These are phyloP conservation scores for Hymenoscyphus fructigenus DNA, from an alignment of 2,329 filamentous ascomycete genomes.

Conservation along the genomic window DNA sequence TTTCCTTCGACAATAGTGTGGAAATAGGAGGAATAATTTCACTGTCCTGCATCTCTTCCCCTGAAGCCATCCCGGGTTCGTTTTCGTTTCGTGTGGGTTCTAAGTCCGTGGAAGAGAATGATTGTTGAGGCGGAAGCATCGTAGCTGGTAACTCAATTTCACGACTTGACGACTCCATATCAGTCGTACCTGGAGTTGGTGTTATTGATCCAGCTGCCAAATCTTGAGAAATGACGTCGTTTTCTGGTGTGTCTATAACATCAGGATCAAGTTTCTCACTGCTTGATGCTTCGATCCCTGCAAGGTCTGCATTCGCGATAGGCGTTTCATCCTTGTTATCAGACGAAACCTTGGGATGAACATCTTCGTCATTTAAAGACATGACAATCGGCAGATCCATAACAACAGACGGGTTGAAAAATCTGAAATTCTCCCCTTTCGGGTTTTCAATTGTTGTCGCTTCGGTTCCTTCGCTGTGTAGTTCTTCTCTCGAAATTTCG, in stretches of 20 bases:
- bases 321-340: not conserved
- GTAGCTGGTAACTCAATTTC: not conserved
- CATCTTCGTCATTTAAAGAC: not conserved
- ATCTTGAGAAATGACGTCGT: not conserved
- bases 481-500: not conserved
- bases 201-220: not conserved
- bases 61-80: not conserved
- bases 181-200: not conserved
- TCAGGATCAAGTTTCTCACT: not conserved
- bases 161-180: not conserved
- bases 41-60: not conserved
- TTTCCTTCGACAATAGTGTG: not conserved
- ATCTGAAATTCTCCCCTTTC: not conserved
- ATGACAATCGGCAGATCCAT: not conserved
- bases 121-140: not conserved
- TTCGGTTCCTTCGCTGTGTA: not conserved
- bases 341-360: not conserved
- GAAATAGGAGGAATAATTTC: not conserved
- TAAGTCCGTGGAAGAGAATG: not conserved
- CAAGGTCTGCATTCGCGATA: not conserved
- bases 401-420: not conserved
- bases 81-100: not conserved
- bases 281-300: not conserved
- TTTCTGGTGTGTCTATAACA: not conserved
- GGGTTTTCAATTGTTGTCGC: not conserved